Conservation (phyloP, 371 early-diverging fungal genomes). For the Haplosporangium sp. region DNA sequence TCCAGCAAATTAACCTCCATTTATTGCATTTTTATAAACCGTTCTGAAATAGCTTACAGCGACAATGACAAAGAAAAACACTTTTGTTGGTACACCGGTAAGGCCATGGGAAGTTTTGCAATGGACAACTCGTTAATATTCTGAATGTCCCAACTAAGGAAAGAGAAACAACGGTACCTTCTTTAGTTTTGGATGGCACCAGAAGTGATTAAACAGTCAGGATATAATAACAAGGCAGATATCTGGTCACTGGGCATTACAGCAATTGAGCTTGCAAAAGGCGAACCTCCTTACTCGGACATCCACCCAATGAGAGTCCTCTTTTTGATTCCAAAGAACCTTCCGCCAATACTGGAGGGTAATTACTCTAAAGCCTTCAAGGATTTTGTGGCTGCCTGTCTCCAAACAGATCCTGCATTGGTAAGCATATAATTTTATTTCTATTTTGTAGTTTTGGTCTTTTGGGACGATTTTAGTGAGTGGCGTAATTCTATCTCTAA, state of each 20-base stretch:
- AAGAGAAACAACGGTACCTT: not conserved
- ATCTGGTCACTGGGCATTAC: slow-evolving; percentile 99
- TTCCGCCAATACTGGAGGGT: slow-evolving; percentile 87
- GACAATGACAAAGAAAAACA: slow-evolving; percentile 94
- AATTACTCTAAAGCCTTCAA: slow-evolving; percentile 88
- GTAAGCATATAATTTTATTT: slow-evolving; percentile 52
- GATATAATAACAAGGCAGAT: slow-evolving; percentile 97
- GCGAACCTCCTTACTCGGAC: slow-evolving; percentile 93
- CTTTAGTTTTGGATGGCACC: slow-evolving; percentile 98
- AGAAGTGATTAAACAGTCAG: slow-evolving; percentile 96
- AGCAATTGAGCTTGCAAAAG: slow-evolving; percentile 96
- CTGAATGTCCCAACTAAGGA: not conserved
- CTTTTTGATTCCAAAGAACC: slow-evolving; percentile 92
- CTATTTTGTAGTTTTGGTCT: not conserved
- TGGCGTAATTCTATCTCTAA: not conserved
- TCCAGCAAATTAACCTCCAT: too few species aligned
- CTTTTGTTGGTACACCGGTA: slow-evolving; percentile 99
- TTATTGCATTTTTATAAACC: not conserved
- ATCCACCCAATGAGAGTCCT: slow-evolving; percentile 94
- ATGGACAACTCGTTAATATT: not conserved
- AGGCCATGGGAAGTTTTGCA: slow-evolving; percentile 24
- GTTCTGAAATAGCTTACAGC: slow-evolving; percentile 76
- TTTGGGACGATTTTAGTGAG: slow-evolving; percentile 1
- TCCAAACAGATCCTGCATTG: slow-evolving; percentile 85
- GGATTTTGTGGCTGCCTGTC: slow-evolving; percentile 90